These are phyloP conservation scores for Casaregolazyma lundiana DNA, from an alignment of 1,139 yeast genomes.

Conservation along the genomic window DNA sequence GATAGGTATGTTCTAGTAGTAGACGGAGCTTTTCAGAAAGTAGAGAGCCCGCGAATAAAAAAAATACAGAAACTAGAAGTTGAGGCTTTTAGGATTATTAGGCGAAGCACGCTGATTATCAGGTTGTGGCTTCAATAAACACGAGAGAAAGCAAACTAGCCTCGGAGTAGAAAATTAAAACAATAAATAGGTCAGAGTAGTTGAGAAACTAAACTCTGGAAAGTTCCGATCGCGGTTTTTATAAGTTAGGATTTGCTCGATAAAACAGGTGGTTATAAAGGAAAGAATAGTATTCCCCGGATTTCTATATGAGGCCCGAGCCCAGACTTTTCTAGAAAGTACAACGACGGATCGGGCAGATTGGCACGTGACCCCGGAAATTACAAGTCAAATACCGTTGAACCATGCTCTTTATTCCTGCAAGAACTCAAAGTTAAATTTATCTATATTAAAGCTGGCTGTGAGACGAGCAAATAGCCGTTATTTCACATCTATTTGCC, in stretches of 20 bases:
- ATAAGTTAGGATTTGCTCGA: too few relatives aligned
- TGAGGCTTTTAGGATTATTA: too few relatives aligned
- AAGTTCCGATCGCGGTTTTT: not conserved
- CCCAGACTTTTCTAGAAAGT: not conserved
- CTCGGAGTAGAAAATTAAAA: not conserved
- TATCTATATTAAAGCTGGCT: too few relatives aligned
- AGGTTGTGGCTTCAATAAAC: not conserved
- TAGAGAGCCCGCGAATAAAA: too few relatives aligned
- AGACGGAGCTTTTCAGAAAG: not conserved
- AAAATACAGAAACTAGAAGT: too few relatives aligned
- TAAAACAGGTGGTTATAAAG: too few relatives aligned
- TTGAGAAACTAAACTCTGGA: not conserved
- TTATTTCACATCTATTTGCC: constrained; percentile 41
- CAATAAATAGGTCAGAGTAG: not conserved
- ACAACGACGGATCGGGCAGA: too few relatives aligned
- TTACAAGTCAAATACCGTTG: too few relatives aligned
- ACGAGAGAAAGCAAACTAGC: not conserved
- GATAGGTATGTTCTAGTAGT: not conserved
- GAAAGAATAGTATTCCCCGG: not conserved
- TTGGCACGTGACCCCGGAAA: not conserved
- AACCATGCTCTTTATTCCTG: too few relatives aligned
- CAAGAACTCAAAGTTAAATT: too few relatives aligned
- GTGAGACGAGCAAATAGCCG: too few relatives aligned
- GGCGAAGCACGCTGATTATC: not conserved
- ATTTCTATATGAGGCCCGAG: not conserved